A percentile compares a stretch with the other conserved stretches of the same genome.
Conservation (phyloP, 108 stramenopile genomes). For the Aureococcus anophagefferens region DNA sequence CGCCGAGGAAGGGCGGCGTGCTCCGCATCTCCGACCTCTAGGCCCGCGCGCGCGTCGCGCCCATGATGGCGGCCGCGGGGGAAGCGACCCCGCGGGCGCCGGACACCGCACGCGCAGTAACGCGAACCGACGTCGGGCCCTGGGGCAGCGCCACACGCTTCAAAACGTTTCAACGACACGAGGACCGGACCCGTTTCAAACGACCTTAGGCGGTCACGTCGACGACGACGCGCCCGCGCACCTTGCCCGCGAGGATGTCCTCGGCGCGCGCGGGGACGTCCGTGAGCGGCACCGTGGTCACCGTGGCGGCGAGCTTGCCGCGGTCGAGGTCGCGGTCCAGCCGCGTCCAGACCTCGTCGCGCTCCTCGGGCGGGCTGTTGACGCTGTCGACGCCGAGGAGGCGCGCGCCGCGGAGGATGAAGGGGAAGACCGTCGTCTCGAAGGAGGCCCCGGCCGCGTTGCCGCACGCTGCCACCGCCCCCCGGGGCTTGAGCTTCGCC, state of each 20-base stretch:
- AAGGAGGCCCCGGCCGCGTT: constrained; percentile 24
- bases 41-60: no score
- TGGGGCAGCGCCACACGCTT: no score
- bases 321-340: constrained; percentile 10
- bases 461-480: constrained; percentile 32
- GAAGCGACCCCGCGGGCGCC: no score
- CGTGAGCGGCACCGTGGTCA: background rate
- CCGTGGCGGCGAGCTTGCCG: background rate
- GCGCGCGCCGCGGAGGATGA: constrained; percentile 35
- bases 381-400: constrained; percentile 36
- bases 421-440: constrained; percentile 32
- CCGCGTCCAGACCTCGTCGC: constrained; percentile 21
- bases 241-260: constrained; percentile 2
- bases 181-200: no score
- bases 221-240: constrained; percentile 5
- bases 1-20: no score
- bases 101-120: no score
- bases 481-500: constrained; percentile 17
- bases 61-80: no score
- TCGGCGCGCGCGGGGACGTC: background rate
- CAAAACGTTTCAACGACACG: no score
- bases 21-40: no score
- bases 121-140: no score
- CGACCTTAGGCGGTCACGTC: background rate
- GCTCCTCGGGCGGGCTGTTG: constrained; percentile 15